A percentile compares a stretch with the other conserved stretches of the same genome.
phyloP scores from a whole-genome alignment of 1,139 yeast genomes.

The Lodderomyces elongisporus region DNA sequence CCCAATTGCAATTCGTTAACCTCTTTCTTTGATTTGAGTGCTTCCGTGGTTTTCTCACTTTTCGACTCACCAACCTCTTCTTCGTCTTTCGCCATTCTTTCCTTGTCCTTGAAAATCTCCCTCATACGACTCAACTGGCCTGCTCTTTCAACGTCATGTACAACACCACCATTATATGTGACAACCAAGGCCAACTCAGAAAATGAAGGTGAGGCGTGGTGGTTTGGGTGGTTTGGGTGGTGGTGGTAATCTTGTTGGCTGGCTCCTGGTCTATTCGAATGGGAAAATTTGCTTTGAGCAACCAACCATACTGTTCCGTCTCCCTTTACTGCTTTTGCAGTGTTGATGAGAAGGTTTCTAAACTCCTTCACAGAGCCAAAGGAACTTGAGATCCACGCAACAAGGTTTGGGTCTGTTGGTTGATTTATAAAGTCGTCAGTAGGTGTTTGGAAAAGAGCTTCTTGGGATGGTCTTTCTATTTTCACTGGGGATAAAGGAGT shows the following conservation, averaged over 20 bases:
- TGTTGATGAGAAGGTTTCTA: conserved; percentile 54
- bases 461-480: conserved; percentile 19
- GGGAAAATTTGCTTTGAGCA: conserved; percentile 45
- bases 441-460: conserved; percentile 43
- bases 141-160: conserved; percentile 49
- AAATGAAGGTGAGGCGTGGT: conserved; percentile 25
- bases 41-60: neutral
- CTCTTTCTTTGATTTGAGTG: conserved; percentile 3
- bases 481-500: conserved; percentile 8
- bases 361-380: conserved; percentile 71
- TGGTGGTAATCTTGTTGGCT: neutral
- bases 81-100: conserved; percentile 14
- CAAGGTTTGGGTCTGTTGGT: conserved; percentile 36
- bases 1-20: conserved; percentile 27
- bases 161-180: conserved; percentile 73
- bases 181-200: conserved; percentile 57
- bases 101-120: conserved; percentile 15
- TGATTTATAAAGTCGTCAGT: conserved; percentile 25
- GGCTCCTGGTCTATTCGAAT: conserved; percentile 12
- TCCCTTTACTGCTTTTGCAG: conserved; percentile 63
- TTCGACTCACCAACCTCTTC: conserved; percentile 5
- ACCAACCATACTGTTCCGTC: conserved; percentile 74
- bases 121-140: conserved; percentile 43
- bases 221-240: conserved; percentile 1
- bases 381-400: conserved; percentile 44